These are phyloP conservation scores for Candida qinlingensis DNA, from an alignment of 805 yeast species.

Conservation along the genomic window DNA sequence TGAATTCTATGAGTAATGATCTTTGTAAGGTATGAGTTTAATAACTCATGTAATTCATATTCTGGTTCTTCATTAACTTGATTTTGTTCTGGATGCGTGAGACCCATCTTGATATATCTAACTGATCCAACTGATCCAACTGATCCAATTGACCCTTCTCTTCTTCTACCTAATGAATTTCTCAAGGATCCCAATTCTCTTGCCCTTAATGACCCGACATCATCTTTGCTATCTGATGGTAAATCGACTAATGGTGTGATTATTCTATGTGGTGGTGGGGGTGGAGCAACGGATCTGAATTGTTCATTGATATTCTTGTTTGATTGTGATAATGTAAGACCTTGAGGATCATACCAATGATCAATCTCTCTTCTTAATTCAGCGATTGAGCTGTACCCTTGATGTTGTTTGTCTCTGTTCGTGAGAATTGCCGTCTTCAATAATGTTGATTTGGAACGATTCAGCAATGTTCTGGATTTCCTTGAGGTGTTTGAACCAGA, in stretches of 20 bases:
- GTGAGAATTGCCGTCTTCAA: slow-evolving; percentile 2
- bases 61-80: not conserved
- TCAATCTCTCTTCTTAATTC: slow-evolving; percentile 25
- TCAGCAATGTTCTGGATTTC: slow-evolving; percentile 8
- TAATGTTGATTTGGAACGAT: slow-evolving; percentile 5
- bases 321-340: not conserved
- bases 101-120: not conserved
- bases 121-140: not conserved
- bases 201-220: not conserved
- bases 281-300: slow-evolving; percentile 13
- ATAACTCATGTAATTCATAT: slow-evolving; percentile 3
- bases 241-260: not conserved
- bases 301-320: not conserved
- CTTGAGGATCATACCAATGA: slow-evolving; percentile 14
- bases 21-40: slow-evolving; percentile 12
- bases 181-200: not conserved
- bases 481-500: not conserved
- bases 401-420: slow-evolving; percentile 12
- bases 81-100: not conserved
- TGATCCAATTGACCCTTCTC: not conserved
- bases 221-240: not conserved
- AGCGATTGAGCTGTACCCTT: slow-evolving; percentile 15
- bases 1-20: slow-evolving; percentile 21
- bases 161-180: not conserved
- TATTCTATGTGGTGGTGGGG: slow-evolving; percentile 22